A percentile compares a stretch with the other conserved stretches of the same genome.
These are phyloP conservation scores for Phytophthora rubi DNA, from an alignment of 352 stramenopile genomes.

Conservation along the genomic window DNA sequence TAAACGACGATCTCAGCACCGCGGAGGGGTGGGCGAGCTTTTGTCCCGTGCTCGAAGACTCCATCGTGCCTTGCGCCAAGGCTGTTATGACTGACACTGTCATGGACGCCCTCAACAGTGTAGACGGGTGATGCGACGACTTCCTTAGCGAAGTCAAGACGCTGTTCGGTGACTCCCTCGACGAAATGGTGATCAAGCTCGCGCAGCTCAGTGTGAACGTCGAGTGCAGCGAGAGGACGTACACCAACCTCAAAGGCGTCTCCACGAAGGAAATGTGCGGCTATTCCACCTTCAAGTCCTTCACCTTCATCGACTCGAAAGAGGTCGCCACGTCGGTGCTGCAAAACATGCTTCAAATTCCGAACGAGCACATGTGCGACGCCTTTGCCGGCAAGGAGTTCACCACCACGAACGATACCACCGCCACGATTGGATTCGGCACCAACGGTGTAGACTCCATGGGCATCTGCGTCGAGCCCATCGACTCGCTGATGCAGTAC, in stretches of 20 bases:
- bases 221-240: conserved; percentile 48
- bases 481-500: conserved; percentile 38
- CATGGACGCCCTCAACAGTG: conserved; percentile 30
- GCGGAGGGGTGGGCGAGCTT: conserved; percentile 7
- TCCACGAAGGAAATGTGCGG: conserved; percentile 43
- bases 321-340: not conserved
- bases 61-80: conserved; percentile 43
- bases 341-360: conserved; percentile 41
- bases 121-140: conserved; percentile 47
- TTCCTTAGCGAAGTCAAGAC: conserved; percentile 45
- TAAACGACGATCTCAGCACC: conserved; percentile 8
- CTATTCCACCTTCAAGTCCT: conserved; percentile 35
- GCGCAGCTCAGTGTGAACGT: conserved; percentile 34
- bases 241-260: conserved; percentile 30
- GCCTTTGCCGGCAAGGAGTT: conserved; percentile 47
- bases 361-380: conserved; percentile 57
- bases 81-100: conserved; percentile 31
- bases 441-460: conserved; percentile 32
- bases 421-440: conserved; percentile 38
- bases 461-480: conserved; percentile 53
- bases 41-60: conserved; percentile 42
- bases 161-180: conserved; percentile 41
- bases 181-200: conserved; percentile 37
- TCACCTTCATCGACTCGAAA: conserved; percentile 19
- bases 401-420: conserved; percentile 36